Percentiles rank a stretch among this genome's conserved stretches.
Conservation (phyloP, 306 rosid genomes). For the Calophaca sinica region DNA sequence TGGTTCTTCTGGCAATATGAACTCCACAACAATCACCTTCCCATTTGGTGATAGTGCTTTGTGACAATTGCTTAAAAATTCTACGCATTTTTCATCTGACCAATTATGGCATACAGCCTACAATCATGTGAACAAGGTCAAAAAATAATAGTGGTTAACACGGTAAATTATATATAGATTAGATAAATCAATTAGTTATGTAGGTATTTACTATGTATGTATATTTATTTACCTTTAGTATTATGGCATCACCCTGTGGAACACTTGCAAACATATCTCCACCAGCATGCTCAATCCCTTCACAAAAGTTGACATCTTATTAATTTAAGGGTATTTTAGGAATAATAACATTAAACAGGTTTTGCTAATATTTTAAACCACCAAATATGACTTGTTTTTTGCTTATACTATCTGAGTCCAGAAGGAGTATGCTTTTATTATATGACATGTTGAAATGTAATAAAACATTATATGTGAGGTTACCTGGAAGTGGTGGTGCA, state of each 20-base stretch:
- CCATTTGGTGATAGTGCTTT: constrained; percentile 44
- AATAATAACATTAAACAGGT: too few relatives aligned
- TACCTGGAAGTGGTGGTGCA: constrained; percentile 32
- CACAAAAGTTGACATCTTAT: background rate
- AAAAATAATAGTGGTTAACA: too few relatives aligned
- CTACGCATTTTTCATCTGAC: constrained; percentile 43
- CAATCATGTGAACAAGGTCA: background rate
- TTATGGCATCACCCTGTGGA: constrained; percentile 29
- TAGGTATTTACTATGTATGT: too few relatives aligned
- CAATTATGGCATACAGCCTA: constrained; percentile 41
- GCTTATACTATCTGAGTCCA: too few relatives aligned
- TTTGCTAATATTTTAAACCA: too few relatives aligned
- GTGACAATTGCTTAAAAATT: constrained; percentile 34
- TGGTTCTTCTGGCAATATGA: constrained; percentile 44
- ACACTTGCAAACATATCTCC: constrained; percentile 27
- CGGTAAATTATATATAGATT: background rate
- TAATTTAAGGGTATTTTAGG: background rate
- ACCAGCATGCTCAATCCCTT: constrained; percentile 22
- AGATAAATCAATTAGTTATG: background rate
- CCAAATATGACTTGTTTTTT: too few relatives aligned
- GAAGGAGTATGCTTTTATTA: too few relatives aligned
- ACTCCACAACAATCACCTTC: constrained; percentile 47
- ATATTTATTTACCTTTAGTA: background rate
- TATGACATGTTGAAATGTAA: too few relatives aligned
- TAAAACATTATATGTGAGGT: too few relatives aligned